Evolutionary conservation across 768 basidiomycete genomes (phyloP).

Genomic region (Rhizopogon vesiculosus): DNA sequence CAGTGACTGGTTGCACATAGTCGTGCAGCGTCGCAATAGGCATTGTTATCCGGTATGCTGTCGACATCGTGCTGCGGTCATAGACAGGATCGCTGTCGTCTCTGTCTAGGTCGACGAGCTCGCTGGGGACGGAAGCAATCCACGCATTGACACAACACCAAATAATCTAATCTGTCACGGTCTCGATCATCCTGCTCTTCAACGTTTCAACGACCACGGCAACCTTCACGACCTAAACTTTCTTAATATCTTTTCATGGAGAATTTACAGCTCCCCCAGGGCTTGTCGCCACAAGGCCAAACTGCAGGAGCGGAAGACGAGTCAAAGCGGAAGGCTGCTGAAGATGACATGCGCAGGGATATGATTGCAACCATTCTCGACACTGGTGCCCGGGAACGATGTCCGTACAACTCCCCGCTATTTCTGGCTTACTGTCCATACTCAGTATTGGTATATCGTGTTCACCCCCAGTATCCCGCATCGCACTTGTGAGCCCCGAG

Average conservation of each 20-base stretch:
- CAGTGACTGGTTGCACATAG: slow-evolving; percentile 51
- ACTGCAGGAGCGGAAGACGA: slow-evolving; percentile 51
- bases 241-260: slow-evolving; percentile 14
- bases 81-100: background rate
- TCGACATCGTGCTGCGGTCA: slow-evolving; percentile 7
- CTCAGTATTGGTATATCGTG: background rate
- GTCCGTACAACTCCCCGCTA: slow-evolving; percentile 34
- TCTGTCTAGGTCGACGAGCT: background rate
- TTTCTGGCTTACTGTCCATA: background rate
- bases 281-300: slow-evolving; percentile 19
- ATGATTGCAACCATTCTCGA: slow-evolving; percentile 77
- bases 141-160: background rate
- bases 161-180: background rate
- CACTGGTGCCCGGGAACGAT: slow-evolving; percentile 71
- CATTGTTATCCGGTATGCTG: slow-evolving; percentile 14
- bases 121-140: background rate
- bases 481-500: slow-evolving; percentile 80
- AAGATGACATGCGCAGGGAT: slow-evolving; percentile 74
- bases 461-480: slow-evolving; percentile 66
- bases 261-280: slow-evolving; percentile 21
- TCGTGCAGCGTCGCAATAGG: slow-evolving; percentile 12
- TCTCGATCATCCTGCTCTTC: background rate
- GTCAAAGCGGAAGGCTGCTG: slow-evolving; percentile 51
- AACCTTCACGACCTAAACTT: background rate
- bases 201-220: background rate